These are phyloP conservation scores for Fusarium longipes DNA, from an alignment of 2,329 filamentous ascomycete genomes.

Conservation along the genomic window DNA sequence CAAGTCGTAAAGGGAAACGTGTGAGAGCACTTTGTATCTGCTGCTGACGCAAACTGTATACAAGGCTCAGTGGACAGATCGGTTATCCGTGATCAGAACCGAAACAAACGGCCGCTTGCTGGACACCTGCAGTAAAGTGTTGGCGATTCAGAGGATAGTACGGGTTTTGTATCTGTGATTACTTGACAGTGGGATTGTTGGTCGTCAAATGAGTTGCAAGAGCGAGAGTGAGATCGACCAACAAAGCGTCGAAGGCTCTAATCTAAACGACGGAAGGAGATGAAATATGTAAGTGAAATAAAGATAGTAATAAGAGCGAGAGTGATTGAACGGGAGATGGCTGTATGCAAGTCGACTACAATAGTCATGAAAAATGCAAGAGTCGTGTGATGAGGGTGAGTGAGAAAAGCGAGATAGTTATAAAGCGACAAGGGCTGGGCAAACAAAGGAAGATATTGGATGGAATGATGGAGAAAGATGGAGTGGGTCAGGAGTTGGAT, in stretches of 20 bases:
- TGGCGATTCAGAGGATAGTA: slow-evolving; percentile 2
- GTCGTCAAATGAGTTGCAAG: slow-evolving; percentile 28
- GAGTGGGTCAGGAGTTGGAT: slow-evolving; percentile 22
- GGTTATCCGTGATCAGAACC: slow-evolving; percentile 4
- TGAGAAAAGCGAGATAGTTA: slow-evolving; percentile 18
- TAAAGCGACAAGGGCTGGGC: slow-evolving; percentile 36
- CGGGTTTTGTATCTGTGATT: slow-evolving; percentile 5
- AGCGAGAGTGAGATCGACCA: slow-evolving; percentile 34
- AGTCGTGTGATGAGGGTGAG: slow-evolving; percentile 19
- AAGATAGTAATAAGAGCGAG: slow-evolving; percentile 24
- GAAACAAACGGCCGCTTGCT: slow-evolving; percentile 5
- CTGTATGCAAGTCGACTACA: background rate
- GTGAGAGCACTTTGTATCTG: slow-evolving; percentile 10
- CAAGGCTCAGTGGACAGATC: slow-evolving; percentile 4
- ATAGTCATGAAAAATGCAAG: slow-evolving; percentile 28
- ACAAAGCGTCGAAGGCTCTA: slow-evolving; percentile 3
- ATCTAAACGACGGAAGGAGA: slow-evolving; percentile 17
- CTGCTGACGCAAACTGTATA: slow-evolving; percentile 14
- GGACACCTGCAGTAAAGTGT: slow-evolving; percentile 10
- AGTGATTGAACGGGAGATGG: slow-evolving; percentile 9
- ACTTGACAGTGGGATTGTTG: slow-evolving; percentile 10
- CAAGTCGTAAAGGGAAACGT: slow-evolving; percentile 7
- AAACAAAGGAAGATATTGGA: slow-evolving; percentile 22
- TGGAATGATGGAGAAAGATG: slow-evolving; percentile 26
- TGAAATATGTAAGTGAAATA: slow-evolving; percentile 2